Conservation (phyloP, 106 monocot species). For the Dendrobium catenatum region DNA sequence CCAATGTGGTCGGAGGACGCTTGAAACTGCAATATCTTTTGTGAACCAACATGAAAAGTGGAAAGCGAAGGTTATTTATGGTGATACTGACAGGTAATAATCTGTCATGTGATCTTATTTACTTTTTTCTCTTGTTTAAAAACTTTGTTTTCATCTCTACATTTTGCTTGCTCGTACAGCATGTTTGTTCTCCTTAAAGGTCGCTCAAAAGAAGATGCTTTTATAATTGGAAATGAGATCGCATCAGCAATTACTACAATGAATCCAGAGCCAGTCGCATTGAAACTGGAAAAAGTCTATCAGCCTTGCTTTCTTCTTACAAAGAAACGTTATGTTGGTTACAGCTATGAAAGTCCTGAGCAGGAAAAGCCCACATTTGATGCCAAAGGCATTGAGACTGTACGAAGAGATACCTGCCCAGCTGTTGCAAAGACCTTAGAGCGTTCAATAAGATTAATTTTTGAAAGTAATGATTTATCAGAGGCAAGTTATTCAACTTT, state of each 20-base stretch:
- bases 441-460: slow-evolving; percentile 66
- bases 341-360: slow-evolving; percentile 74
- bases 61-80: slow-evolving; percentile 93
- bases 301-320: slow-evolving; percentile 89
- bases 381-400: slow-evolving; percentile 96
- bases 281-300: slow-evolving; percentile 95
- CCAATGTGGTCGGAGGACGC: slow-evolving; percentile 88
- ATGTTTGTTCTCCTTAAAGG: slow-evolving; percentile 96
- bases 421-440: slow-evolving; percentile 89
- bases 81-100: slow-evolving; percentile 90
- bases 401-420: slow-evolving; percentile 90
- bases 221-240: slow-evolving; percentile 91
- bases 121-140: neutral
- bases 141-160: neutral
- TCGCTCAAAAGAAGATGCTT: slow-evolving; percentile 65
- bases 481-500: slow-evolving; percentile 32
- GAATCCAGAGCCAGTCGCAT: slow-evolving; percentile 84
- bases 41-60: slow-evolving; percentile 68
- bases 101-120: neutral
- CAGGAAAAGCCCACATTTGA: slow-evolving; percentile 74
- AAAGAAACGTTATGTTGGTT: slow-evolving; percentile 98
- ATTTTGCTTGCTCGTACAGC: slow-evolving; percentile 32
- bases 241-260: slow-evolving; percentile 74
- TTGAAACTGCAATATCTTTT: slow-evolving; percentile 83
- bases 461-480: slow-evolving; percentile 60